These are phyloP conservation scores for Chaetomium fimeti DNA, from an alignment of 495 filamentous ascomycete species.

Conservation along the genomic window DNA sequence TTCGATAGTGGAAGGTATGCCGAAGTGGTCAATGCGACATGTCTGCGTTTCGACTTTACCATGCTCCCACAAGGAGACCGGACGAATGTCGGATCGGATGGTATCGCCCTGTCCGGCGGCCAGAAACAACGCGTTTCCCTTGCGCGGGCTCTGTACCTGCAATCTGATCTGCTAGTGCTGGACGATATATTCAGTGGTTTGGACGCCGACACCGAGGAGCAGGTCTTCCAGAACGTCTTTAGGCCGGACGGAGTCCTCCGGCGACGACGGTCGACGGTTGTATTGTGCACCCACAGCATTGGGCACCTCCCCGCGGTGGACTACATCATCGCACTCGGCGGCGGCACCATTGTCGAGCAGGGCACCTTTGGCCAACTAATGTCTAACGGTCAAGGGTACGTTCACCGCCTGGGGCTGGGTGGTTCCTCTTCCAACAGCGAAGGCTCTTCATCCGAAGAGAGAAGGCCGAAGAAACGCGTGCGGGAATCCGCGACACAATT, in stretches of 20 bases:
- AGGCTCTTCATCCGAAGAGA: background rate
- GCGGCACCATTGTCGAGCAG: conserved; percentile 31
- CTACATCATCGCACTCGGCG: conserved; percentile 41
- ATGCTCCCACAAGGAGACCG: conserved; percentile 43
- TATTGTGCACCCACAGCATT: conserved; percentile 34
- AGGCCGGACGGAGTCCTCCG: conserved; percentile 30
- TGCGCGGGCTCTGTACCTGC: conserved; percentile 38
- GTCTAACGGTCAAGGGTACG: conserved; percentile 27
- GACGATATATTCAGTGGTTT: conserved; percentile 61
- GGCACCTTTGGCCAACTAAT: conserved; percentile 31
- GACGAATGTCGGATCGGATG: conserved; percentile 63
- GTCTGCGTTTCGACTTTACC: conserved; percentile 55
- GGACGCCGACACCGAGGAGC: conserved; percentile 60
- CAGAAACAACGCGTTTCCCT: conserved; percentile 61
- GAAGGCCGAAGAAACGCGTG: background rate
- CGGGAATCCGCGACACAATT: conserved; percentile 12
- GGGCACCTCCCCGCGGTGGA: conserved; percentile 53
- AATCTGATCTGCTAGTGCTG: conserved; percentile 34
- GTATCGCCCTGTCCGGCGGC: conserved; percentile 62
- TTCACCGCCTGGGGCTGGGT: conserved; percentile 23
- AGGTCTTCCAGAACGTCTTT: conserved; percentile 58
- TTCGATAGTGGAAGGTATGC: conserved; percentile 61
- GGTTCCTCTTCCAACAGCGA: background rate
- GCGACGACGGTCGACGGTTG: conserved; percentile 25
- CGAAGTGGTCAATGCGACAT: conserved; percentile 63